These are phyloP conservation scores for Russula olivacea DNA, from an alignment of 768 basidiomycete genomes.

Conservation along the genomic window DNA sequence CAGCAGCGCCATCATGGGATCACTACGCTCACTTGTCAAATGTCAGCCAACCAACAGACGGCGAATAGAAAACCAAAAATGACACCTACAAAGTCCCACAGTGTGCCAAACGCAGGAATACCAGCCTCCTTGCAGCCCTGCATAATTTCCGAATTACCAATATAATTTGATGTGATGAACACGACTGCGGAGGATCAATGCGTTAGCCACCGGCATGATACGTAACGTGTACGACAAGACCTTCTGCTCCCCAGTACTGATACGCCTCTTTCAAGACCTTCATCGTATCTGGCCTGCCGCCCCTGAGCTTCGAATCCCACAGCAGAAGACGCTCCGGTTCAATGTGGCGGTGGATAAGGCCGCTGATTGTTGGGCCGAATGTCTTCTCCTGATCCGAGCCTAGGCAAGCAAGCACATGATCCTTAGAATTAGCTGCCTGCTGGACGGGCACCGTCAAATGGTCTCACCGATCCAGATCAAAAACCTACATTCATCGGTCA, in stretches of 20 bases:
- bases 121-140: constrained; percentile 35
- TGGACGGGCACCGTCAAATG: background rate
- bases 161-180: constrained; percentile 40
- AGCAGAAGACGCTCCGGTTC: constrained; percentile 36
- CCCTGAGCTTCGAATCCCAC: constrained; percentile 40
- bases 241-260: constrained; percentile 35
- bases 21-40: background rate
- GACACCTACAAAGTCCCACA: constrained; percentile 25
- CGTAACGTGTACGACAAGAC: background rate
- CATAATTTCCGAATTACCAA: constrained; percentile 41
- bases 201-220: background rate
- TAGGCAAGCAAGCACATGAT: background rate
- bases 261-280: constrained; percentile 36
- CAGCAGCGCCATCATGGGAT: background rate
- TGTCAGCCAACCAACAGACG: background rate
- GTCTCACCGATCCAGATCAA: constrained; percentile 38
- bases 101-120: constrained; percentile 37
- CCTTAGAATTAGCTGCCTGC: background rate
- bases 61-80: background rate
- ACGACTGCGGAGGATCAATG: constrained; percentile 30
- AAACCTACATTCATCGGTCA: constrained; percentile 28
- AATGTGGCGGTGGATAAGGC: constrained; percentile 37
- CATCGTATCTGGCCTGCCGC: constrained; percentile 38
- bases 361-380: constrained; percentile 39
- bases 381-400: constrained; percentile 43